Evolutionary conservation across 805 yeast genomes (phyloP).

Genomic region (Yamadazyma sp.): DNA sequence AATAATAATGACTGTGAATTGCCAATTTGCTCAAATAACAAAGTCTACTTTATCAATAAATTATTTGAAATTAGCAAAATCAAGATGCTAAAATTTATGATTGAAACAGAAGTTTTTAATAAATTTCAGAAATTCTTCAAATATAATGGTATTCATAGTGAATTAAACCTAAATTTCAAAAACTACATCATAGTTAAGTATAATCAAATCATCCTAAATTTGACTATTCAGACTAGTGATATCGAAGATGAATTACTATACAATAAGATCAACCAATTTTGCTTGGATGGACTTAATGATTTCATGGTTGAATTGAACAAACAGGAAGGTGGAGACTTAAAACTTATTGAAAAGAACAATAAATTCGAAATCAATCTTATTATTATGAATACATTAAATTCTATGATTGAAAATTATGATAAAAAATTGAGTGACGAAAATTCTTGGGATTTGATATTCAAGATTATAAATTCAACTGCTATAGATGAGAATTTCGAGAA

Average conservation of each 20-base stretch:
- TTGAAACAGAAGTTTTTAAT: slow-evolving; percentile 29
- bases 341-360: slow-evolving; percentile 47
- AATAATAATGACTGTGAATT: neutral
- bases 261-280: slow-evolving; percentile 12
- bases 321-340: slow-evolving; percentile 15
- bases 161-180: slow-evolving; percentile 43
- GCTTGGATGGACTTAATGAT: slow-evolving; percentile 41
- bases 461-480: slow-evolving; percentile 48
- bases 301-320: slow-evolving; percentile 16
- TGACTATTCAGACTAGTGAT: slow-evolving; percentile 36
- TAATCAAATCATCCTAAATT: slow-evolving; percentile 44
- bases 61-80: slow-evolving; percentile 50
- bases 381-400: slow-evolving; percentile 60
- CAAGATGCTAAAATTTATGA: slow-evolving; percentile 51
- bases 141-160: slow-evolving; percentile 33
- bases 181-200: slow-evolving; percentile 49
- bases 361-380: slow-evolving; percentile 68
- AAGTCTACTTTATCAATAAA: slow-evolving; percentile 50
- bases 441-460: slow-evolving; percentile 76
- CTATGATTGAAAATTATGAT: slow-evolving; percentile 78
- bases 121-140: slow-evolving; percentile 48
- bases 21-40: slow-evolving; percentile 51
- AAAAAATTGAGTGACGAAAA: slow-evolving; percentile 38
- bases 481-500: slow-evolving; percentile 27
- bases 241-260: slow-evolving; percentile 2